Evolutionary conservation across 2,329 filamentous ascomycete genomes (phyloP).

Genomic region (Herpotrichia juniperi): DNA sequence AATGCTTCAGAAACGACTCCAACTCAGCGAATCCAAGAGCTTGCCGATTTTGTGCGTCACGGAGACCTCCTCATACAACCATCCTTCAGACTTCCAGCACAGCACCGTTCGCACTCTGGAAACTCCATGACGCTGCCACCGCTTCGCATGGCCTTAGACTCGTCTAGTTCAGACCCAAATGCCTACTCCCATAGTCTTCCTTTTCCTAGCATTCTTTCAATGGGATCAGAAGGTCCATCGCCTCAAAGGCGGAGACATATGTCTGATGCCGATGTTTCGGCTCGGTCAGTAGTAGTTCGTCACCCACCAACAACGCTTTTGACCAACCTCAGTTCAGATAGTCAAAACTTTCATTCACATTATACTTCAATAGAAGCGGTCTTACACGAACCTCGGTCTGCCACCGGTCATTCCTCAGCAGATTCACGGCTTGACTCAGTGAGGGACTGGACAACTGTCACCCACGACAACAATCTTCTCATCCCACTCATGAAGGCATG

Average conservation of each 20-base stretch:
- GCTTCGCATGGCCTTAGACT: constrained; percentile 34
- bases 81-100: constrained; percentile 1
- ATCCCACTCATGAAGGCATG: constrained; percentile 30
- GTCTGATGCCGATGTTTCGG: constrained; percentile 30
- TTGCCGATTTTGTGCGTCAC: constrained; percentile 31
- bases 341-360: constrained; percentile 17
- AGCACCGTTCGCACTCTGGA: constrained; percentile 10
- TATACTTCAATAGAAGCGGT: constrained; percentile 31
- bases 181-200: constrained; percentile 16
- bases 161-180: constrained; percentile 14
- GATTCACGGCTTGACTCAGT: constrained; percentile 27
- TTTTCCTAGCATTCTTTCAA: constrained; percentile 19
- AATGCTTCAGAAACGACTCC: constrained; percentile 21
- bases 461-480: constrained; percentile 23
- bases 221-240: constrained; percentile 24
- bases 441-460: constrained; percentile 32
- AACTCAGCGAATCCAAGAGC: constrained; percentile 31
- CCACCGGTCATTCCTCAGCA: neutral
- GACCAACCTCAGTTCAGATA: constrained; percentile 39
- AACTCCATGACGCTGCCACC: constrained; percentile 32
- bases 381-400: constrained; percentile 16
- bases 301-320: constrained; percentile 20
- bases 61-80: constrained; percentile 20
- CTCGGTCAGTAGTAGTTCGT: constrained; percentile 27
- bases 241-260: constrained; percentile 31